Conservation (phyloP, 768 basidiomycete genomes). For the Phanerochaete carnosa region DNA sequence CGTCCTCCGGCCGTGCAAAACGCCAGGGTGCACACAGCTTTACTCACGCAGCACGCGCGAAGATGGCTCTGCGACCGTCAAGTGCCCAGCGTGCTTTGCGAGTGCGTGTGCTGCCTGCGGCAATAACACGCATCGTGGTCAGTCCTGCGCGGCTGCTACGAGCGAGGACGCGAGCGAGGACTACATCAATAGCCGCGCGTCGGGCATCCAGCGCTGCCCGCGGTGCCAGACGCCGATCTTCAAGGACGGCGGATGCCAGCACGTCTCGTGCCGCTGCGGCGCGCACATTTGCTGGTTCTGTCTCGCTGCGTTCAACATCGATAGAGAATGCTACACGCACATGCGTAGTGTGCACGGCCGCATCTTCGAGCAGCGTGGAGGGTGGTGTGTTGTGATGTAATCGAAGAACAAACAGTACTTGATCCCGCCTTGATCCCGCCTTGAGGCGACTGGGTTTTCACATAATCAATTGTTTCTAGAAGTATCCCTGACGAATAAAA, state of each 20-base stretch:
- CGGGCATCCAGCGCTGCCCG: conserved; percentile 45
- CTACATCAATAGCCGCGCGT: conserved; percentile 29
- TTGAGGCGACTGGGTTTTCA: too few relatives aligned
- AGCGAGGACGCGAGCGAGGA: conserved; percentile 30
- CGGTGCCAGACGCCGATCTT: conserved; percentile 42
- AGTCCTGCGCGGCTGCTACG: conserved; percentile 48
- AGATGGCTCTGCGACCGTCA: conserved; percentile 10
- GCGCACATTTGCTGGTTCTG: conserved; percentile 58
- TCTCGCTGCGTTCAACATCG: conserved; percentile 34
- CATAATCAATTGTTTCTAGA: too few relatives aligned
- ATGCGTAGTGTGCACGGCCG: conserved; percentile 18
- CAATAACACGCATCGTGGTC: conserved; percentile 46
- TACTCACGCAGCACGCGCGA: conserved; percentile 25
- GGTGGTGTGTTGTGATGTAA: conserved; percentile 6
- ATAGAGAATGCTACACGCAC: conserved; percentile 15
- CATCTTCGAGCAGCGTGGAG: conserved; percentile 4
- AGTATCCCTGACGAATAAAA: too few relatives aligned
- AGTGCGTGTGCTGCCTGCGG: conserved; percentile 48
- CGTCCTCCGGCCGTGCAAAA: conserved; percentile 23
- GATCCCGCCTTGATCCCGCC: too few relatives aligned
- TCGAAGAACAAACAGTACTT: too few relatives aligned
- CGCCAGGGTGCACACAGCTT: conserved; percentile 25
- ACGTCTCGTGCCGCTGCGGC: conserved; percentile 48
- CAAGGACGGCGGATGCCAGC: conserved; percentile 54
- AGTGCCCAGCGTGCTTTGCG: conserved; percentile 51